These are phyloP conservation scores for Termitomyces sp. DNA, from an alignment of 768 basidiomycete genomes.

Conservation along the genomic window DNA sequence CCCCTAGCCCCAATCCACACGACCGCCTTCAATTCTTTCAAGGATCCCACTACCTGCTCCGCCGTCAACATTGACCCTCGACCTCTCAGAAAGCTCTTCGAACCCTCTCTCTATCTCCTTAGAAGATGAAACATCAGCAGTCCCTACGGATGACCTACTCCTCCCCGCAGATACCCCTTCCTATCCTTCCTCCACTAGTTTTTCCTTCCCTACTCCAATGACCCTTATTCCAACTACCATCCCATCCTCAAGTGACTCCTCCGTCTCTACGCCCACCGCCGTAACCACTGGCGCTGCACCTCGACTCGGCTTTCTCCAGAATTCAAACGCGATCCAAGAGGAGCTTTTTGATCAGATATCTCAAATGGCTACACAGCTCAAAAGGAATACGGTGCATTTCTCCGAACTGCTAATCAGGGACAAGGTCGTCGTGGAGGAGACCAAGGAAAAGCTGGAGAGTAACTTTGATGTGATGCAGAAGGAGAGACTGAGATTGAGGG, in stretches of 20 bases:
- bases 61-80: constrained; percentile 17
- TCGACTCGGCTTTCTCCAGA: constrained; percentile 34
- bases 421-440: constrained; percentile 58
- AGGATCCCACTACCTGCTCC: constrained; percentile 40
- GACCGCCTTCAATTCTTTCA: constrained; percentile 47
- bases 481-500: constrained; percentile 55
- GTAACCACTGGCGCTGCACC: constrained; percentile 22
- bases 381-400: constrained; percentile 78
- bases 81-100: constrained; percentile 7
- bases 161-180: constrained; percentile 28
- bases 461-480: constrained; percentile 67
- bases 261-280: constrained; percentile 18
- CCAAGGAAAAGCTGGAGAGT: constrained; percentile 68
- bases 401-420: constrained; percentile 69
- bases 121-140: not conserved
- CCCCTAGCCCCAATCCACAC: constrained; percentile 32
- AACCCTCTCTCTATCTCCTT: not conserved
- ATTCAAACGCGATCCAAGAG: constrained; percentile 63
- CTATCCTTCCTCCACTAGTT: constrained; percentile 13
- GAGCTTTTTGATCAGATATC: constrained; percentile 71
- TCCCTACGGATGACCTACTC: constrained; percentile 32
- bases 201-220: constrained; percentile 9
- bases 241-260: constrained; percentile 16
- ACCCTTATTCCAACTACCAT: constrained; percentile 21
- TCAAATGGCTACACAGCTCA: constrained; percentile 85